Conservation (phyloP, 1,284 basidiomycete species). For the Vanrija humicola region DNA sequence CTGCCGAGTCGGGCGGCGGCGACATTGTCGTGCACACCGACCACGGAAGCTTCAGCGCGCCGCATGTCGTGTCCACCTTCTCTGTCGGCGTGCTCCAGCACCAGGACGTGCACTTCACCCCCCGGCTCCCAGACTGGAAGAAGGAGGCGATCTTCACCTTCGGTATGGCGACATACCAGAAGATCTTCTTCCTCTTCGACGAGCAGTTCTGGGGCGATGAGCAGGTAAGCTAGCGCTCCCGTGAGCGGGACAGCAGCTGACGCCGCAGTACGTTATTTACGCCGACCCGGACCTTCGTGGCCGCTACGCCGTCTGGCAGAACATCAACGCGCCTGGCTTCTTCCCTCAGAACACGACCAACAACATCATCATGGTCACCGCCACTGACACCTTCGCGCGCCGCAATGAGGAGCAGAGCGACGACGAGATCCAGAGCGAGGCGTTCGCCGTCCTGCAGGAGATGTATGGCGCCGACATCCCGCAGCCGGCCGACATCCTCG, state of each 20-base stretch:
- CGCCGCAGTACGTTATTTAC: slow-evolving; percentile 58
- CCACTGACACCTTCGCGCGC: slow-evolving; percentile 55
- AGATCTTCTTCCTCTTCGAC: slow-evolving; percentile 65
- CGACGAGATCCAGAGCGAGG: slow-evolving; percentile 54
- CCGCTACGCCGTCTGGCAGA: slow-evolving; percentile 66
- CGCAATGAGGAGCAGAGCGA: slow-evolving; percentile 58
- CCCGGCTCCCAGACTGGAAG: slow-evolving; percentile 61
- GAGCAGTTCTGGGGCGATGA: slow-evolving; percentile 66
- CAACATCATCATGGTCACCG: slow-evolving; percentile 60
- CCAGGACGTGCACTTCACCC: slow-evolving; percentile 58
- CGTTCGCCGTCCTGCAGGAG: slow-evolving; percentile 55
- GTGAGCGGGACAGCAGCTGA: too few species aligned
- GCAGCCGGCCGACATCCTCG: slow-evolving; percentile 56
- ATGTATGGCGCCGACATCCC: slow-evolving; percentile 60
- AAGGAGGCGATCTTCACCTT: slow-evolving; percentile 62
- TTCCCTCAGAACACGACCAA: slow-evolving; percentile 51
- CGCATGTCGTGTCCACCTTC: slow-evolving; percentile 62
- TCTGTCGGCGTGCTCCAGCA: slow-evolving; percentile 59
- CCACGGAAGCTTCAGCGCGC: slow-evolving; percentile 53
- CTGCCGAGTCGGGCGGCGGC: slow-evolving; percentile 7
- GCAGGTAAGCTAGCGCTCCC: slow-evolving; percentile 57
- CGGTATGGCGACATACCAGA: slow-evolving; percentile 65
- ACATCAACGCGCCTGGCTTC: slow-evolving; percentile 59
- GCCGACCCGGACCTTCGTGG: slow-evolving; percentile 60
- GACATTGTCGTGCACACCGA: slow-evolving; percentile 52